Evolutionary conservation across 441 rosid genomes (phyloP).

Genomic region (Kokia cookei): DNA sequence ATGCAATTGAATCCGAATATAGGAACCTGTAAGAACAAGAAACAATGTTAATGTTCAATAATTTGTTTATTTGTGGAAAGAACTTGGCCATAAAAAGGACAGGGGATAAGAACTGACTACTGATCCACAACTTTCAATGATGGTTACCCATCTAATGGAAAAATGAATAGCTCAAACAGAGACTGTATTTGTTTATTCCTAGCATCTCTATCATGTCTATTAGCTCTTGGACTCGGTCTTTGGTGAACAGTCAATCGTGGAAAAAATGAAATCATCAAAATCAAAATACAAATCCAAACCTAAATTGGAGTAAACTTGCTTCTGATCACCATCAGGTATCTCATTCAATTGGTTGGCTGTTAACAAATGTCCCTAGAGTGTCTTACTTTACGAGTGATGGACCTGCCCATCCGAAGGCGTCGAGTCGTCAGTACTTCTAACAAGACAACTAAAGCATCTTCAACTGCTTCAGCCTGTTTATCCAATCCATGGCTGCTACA

Average conservation of each 20-base stretch:
- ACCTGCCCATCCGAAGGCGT: constrained; percentile 87
- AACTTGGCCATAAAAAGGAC: neutral
- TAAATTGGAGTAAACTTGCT: neutral
- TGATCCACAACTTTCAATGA: neutral
- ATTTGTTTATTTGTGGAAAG: neutral
- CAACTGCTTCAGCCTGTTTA: constrained; percentile 59
- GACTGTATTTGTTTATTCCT: no score
- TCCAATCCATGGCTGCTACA: constrained; percentile 45
- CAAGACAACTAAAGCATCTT: constrained; percentile 51
- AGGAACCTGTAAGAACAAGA: neutral
- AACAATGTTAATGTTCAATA: neutral
- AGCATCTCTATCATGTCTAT: neutral
- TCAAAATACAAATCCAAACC: neutral
- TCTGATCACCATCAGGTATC: neutral
- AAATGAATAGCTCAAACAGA: no score
- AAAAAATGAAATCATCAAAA: neutral
- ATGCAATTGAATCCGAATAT: neutral
- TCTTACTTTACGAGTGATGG: constrained; percentile 69
- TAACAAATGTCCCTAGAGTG: constrained; percentile 35
- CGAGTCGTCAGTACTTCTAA: constrained; percentile 65
- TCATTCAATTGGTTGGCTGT: constrained; percentile 1
- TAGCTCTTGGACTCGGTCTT: neutral
- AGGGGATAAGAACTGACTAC: neutral
- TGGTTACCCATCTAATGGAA: neutral
- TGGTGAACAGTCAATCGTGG: neutral